A percentile compares a stretch with the other conserved stretches of the same genome.
phyloP scores from a whole-genome alignment of 768 basidiomycete genomes.

The Paxillus involutus region DNA sequence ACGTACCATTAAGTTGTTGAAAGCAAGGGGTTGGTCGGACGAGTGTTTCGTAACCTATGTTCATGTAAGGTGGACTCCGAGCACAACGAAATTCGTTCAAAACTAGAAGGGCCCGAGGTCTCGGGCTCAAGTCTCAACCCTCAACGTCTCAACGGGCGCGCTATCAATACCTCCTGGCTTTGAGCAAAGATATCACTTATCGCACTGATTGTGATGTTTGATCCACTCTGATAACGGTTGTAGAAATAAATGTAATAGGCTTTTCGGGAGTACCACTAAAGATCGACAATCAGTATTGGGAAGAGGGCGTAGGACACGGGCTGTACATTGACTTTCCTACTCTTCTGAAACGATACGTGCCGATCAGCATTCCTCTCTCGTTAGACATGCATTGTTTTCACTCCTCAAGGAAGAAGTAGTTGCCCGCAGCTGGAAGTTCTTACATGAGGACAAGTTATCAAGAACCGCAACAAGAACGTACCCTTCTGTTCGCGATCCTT shows the following conservation, averaged over 20 bases:
- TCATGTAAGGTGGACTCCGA: too few relatives aligned
- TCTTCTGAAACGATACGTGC: neutral
- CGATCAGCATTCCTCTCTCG: neutral
- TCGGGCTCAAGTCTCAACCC: too few relatives aligned
- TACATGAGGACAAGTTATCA: conserved; percentile 6
- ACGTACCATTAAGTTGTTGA: too few relatives aligned
- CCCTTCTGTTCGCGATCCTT: conserved; percentile 90
- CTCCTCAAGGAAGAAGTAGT: conserved; percentile 93
- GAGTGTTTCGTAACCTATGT: too few relatives aligned
- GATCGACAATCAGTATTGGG: conserved; percentile 9
- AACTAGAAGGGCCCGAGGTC: too few relatives aligned
- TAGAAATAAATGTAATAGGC: conserved; percentile 6
- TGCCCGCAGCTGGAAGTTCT: conserved; percentile 61
- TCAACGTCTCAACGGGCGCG: neutral
- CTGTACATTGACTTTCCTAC: conserved; percentile 14
- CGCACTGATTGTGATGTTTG: neutral
- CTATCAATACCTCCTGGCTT: neutral
- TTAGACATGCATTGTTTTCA: conserved; percentile 28
- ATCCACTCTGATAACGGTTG: conserved; percentile 12
- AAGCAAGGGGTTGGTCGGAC: too few relatives aligned
- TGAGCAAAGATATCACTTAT: neutral
- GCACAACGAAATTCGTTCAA: too few relatives aligned
- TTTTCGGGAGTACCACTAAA: conserved; percentile 7
- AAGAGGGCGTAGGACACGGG: conserved; percentile 1
- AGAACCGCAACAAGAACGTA: conserved; percentile 31